Percentiles rank a stretch among this genome's conserved stretches.
Evolutionary conservation across 495 filamentous ascomycete genomes (phyloP).

Genomic region (Achaetomiella virescens): DNA sequence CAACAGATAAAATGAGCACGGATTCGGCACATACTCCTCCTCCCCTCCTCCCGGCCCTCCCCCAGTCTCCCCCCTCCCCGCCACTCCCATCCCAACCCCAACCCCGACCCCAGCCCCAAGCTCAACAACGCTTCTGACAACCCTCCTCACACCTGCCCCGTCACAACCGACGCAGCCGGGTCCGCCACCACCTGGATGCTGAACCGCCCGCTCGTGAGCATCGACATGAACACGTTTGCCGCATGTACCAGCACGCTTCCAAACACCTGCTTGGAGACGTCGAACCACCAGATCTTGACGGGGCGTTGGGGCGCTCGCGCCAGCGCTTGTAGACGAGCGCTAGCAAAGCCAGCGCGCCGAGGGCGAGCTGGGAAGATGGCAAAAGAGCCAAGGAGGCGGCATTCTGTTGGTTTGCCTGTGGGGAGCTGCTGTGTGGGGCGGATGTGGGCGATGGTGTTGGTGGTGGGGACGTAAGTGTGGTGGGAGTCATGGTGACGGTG

Average conservation of each 20-base stretch:
- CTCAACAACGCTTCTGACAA: constrained; percentile 11
- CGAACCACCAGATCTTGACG: constrained; percentile 91
- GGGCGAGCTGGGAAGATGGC: constrained; percentile 80
- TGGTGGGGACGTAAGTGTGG: neutral
- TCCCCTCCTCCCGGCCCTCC: constrained; percentile 33
- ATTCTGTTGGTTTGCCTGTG: constrained; percentile 51
- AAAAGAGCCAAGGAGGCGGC: constrained; percentile 75
- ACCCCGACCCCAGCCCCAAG: constrained; percentile 23
- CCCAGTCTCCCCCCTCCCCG: constrained; percentile 22
- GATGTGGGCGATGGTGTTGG: neutral
- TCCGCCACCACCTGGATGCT: constrained; percentile 37
- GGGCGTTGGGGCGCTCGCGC: constrained; percentile 89
- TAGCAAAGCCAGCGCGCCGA: constrained; percentile 77
- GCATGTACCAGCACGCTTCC: constrained; percentile 85
- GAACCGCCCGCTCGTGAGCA: constrained; percentile 82
- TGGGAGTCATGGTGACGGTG: constrained; percentile 9
- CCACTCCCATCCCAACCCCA: constrained; percentile 9
- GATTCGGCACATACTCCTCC: constrained; percentile 70
- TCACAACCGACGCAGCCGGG: constrained; percentile 20
- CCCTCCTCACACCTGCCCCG: constrained; percentile 3
- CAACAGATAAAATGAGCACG: constrained; percentile 91
- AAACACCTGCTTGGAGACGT: constrained; percentile 96
- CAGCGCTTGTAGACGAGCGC: constrained; percentile 90
- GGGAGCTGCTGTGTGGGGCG: constrained; percentile 19
- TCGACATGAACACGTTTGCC: constrained; percentile 88